Percentiles rank a stretch among this genome's conserved stretches.
phyloP scores from a whole-genome alignment of 2,329 filamentous ascomycete species.

The Clarireedia paspali region DNA sequence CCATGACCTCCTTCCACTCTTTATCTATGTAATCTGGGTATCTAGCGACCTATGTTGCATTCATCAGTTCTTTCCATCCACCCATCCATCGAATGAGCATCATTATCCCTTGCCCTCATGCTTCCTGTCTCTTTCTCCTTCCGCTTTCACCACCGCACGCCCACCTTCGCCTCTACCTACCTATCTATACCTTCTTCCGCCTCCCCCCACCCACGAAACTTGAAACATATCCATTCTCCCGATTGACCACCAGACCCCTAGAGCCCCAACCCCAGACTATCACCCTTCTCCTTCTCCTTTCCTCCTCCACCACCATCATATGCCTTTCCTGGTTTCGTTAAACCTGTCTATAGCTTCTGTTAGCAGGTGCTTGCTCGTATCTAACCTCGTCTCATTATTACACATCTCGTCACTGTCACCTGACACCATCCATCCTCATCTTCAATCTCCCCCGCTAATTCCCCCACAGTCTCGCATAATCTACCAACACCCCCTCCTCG shows the following conservation, averaged over 20 bases:
- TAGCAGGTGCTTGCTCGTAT: neutral
- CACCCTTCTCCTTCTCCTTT: neutral
- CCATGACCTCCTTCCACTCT: too few relatives aligned
- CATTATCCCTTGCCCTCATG: too few relatives aligned
- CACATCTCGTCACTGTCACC: neutral
- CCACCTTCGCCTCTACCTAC: too few relatives aligned
- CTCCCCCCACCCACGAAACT: neutral
- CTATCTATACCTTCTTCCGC: too few relatives aligned
- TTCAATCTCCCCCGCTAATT: neutral
- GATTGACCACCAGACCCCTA: neutral
- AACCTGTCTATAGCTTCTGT: slow-evolving; percentile 33
- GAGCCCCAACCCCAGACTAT: neutral
- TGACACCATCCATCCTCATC: neutral
- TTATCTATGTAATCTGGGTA: too few relatives aligned
- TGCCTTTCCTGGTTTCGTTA: slow-evolving; percentile 40
- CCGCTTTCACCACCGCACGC: too few relatives aligned
- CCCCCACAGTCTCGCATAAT: neutral
- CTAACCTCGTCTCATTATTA: slow-evolving; percentile 19
- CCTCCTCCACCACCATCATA: slow-evolving; percentile 27
- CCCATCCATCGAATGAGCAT: too few relatives aligned
- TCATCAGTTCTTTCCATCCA: too few relatives aligned
- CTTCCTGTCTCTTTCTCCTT: too few relatives aligned
- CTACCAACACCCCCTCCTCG: neutral
- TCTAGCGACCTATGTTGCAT: too few relatives aligned
- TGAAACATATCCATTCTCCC: neutral